Conservation (phyloP, 768 basidiomycete species). For the Mycena crocata region DNA sequence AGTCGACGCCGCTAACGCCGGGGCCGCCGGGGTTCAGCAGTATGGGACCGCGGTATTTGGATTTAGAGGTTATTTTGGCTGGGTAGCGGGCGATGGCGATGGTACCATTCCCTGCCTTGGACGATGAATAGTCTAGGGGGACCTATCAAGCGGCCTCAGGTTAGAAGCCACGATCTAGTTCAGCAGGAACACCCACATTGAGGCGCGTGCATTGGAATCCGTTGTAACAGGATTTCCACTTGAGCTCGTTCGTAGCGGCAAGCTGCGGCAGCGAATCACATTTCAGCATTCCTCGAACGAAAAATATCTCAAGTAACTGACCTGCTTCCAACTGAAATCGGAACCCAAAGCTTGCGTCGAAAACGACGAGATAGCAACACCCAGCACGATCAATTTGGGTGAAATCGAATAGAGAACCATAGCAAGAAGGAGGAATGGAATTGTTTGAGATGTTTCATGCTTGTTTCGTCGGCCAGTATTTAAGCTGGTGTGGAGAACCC, state of each 20-base stretch:
- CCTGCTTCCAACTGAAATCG: too few species aligned
- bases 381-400: too few species aligned
- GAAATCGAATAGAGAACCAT: too few species aligned
- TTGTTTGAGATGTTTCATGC: too few species aligned
- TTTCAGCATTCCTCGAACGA: constrained; percentile 46
- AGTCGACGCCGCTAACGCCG: constrained; percentile 20
- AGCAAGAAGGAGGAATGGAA: too few species aligned
- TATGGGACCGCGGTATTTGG: constrained; percentile 24
- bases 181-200: too few species aligned
- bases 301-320: constrained; percentile 47
- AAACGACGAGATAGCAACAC: too few species aligned
- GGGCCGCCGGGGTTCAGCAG: constrained; percentile 32
- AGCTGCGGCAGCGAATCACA: constrained; percentile 41
- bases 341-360: too few species aligned
- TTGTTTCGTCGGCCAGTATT: too few species aligned
- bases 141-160: not conserved
- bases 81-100: constrained; percentile 25
- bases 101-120: constrained; percentile 6
- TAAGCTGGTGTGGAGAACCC: not conserved
- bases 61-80: not conserved
- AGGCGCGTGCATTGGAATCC: constrained; percentile 45
- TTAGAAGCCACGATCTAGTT: too few species aligned
- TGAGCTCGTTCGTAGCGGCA: constrained; percentile 21
- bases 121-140: constrained; percentile 26
- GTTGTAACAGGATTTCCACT: constrained; percentile 40